Conservation (phyloP, 495 filamentous ascomycete genomes). For the Neohortaea acidophila region DNA sequence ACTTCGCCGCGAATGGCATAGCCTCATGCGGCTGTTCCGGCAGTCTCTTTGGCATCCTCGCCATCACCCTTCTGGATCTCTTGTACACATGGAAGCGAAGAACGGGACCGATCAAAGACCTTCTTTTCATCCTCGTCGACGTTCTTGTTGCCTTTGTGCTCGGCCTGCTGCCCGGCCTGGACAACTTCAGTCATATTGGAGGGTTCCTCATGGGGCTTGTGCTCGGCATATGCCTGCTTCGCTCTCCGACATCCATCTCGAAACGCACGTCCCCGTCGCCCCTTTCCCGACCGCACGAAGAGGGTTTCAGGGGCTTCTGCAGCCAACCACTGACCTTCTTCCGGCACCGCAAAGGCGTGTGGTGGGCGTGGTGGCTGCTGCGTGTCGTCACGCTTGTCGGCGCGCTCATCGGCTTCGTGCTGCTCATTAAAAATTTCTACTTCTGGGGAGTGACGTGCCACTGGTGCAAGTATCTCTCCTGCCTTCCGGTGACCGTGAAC, state of each 20-base stretch:
- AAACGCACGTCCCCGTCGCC: constrained; percentile 47
- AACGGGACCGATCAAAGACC: constrained; percentile 55
- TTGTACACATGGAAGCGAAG: constrained; percentile 81
- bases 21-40: constrained; percentile 81
- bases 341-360: constrained; percentile 75
- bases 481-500: constrained; percentile 33
- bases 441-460: constrained; percentile 52
- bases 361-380: constrained; percentile 97
- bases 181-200: constrained; percentile 96
- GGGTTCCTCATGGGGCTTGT: constrained; percentile 87
- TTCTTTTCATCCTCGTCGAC: constrained; percentile 71
- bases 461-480: constrained; percentile 92
- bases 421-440: constrained; percentile 83
- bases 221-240: constrained; percentile 71
- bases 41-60: constrained; percentile 77
- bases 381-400: constrained; percentile 63
- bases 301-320: constrained; percentile 39
- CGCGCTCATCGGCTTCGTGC: constrained; percentile 65
- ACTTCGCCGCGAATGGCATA: constrained; percentile 67
- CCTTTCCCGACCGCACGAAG: neutral
- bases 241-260: constrained; percentile 68
- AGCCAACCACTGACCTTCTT: constrained; percentile 69
- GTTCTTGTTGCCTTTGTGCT: constrained; percentile 81
- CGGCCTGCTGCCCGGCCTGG: constrained; percentile 78
- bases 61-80: constrained; percentile 73